Evolutionary conservation across 768 basidiomycete species (phyloP), one percentile per base, ranked within the genome.

Genomic region (Serendipita vermifera): DNA sequence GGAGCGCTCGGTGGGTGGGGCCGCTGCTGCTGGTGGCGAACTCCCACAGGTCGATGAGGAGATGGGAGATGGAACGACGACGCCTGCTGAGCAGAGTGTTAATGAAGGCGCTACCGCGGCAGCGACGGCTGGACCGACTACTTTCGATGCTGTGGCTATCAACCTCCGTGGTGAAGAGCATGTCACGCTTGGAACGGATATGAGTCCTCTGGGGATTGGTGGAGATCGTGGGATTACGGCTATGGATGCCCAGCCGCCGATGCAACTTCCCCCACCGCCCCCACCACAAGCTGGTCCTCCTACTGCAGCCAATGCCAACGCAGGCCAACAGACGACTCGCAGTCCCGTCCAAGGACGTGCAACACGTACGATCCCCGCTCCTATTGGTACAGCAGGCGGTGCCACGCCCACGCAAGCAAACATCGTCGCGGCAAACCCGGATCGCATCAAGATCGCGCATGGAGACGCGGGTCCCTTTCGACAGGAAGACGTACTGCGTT

Each of bases 401-500:
- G n/a, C n/a, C n/a, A n/a, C n/a, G n/a, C n/a, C 33, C 56, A 56
- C 29, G 26, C 27, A n/a, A 43, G 20, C 59, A 29, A 33, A 43
- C 43, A 32, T 20, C 26, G 33, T n/a, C 6, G 14, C 38, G 22
- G n/a, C 22, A 7, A 15, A 6, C 4, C 6, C 22, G 24, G 54
- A 33, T n/a, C 17, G 32, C 27, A 17, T 46, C 26, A 22, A 20
- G 14, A 15, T 35, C 15, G 24, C 7, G 35, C 5, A 33, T 39
- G 1, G 75, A 51, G 39, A 75, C 22, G 63, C 69, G 0, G 85
- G 85, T 0, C 87, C 85, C 0, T 96, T 93, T 69, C 79, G 89
- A 26, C 92, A 98, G 65, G 94, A 99, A 63, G 93, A 96, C 60
- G 89, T 98, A 0, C 73, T 98, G 1, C 78, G 93, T 6, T 81